Base-by-base conservation (phyloP, 768 basidiomycete species). In the Arthromyces matolae region DNA sequence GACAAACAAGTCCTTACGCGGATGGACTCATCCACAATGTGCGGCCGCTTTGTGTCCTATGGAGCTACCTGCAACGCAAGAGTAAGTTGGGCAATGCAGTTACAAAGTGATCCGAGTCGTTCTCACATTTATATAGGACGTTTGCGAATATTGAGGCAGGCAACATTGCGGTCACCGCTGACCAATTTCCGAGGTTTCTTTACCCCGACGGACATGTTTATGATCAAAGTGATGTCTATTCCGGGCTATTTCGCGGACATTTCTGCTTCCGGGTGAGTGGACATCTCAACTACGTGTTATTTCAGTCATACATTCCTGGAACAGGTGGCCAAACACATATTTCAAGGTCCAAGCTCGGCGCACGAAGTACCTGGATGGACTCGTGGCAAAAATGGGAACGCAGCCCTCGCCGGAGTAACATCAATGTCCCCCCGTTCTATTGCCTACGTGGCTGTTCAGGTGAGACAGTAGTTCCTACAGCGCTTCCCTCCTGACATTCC, bases 401-500 rank as follows among this genome's bases (percentile, higher is more conserved):
- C 59, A 14, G 49, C 55, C 1, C 24, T 56, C 12, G 29, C 44
- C 3, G 39, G 52, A 8, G 25, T 58, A 5, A 45, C 35, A 5
- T 13, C 25, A 13, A 49, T 60, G 20, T 59, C 41, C 16, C 41
- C 53, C 12, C 45, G 39, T 5, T 28, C 47, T 3, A 49, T 63
- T 34, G 55, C 57, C 7, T 61, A 61, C 39, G 24, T 52, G 4
- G 57, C 51, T 8, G 42, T 54, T 9, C 59, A 61, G 53, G 57
- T 60, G 42, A 19, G 49, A 25, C 13, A 5, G 4, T 42, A 20
- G 2, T 40, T 3, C 25, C 16, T 19, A n/a, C n/a, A n/a, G n/a
- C n/a, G n/a, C n/a, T n/a, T n/a, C n/a, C n/a, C n/a, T n/a, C n/a
- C n/a, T n/a, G n/a, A n/a, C n/a, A n/a, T n/a, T n/a, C n/a, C n/a